A percentile compares a stretch with the other conserved stretches of the same genome.
Evolutionary conservation across 371 early-diverging fungal genomes (phyloP).

Genomic region (Blastocladiella emersonii): DNA sequence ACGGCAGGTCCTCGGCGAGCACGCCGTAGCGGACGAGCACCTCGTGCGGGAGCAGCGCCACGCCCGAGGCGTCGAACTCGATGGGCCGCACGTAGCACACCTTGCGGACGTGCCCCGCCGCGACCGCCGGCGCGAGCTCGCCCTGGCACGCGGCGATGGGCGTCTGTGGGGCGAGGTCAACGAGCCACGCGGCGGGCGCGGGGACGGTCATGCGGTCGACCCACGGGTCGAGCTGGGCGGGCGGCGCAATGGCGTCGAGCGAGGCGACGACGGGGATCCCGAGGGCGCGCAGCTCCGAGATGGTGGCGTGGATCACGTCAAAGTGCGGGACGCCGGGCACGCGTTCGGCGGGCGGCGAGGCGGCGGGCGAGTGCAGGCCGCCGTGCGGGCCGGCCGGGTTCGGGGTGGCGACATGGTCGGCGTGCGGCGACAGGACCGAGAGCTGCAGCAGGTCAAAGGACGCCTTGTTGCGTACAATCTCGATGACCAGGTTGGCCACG

Average conservation of each 20-base stretch:
- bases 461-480: background rate
- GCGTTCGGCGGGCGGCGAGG: background rate
- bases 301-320: background rate
- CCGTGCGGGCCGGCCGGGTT: background rate
- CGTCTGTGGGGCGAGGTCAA: background rate
- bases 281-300: background rate
- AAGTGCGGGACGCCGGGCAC: background rate
- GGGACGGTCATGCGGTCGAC: background rate
- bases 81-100: background rate
- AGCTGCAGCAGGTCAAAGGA: constrained; percentile 2
- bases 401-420: background rate
- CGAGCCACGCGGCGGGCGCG: background rate
- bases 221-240: background rate
- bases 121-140: background rate
- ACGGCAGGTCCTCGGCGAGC: background rate
- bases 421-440: background rate
- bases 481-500: background rate
- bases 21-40: background rate
- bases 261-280: background rate
- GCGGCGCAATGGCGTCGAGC: background rate
- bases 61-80: background rate
- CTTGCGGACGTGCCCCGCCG: background rate
- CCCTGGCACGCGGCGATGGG: background rate
- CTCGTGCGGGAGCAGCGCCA: background rate
- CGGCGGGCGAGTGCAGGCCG: background rate